These are phyloP conservation scores for Aspergillus cristatus DNA, from an alignment of 495 filamentous ascomycete species.

Conservation along the genomic window DNA sequence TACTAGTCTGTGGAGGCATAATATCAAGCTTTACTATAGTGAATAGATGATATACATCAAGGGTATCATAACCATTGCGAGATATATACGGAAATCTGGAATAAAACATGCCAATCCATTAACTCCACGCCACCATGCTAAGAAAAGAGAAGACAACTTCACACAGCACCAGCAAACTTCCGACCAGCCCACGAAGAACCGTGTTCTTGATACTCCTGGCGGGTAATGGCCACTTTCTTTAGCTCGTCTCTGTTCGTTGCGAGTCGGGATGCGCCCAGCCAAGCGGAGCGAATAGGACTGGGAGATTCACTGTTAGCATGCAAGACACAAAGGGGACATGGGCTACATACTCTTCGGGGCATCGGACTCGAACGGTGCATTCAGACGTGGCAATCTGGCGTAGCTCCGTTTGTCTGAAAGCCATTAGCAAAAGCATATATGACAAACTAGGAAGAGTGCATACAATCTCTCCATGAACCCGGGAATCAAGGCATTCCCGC, in stretches of 20 bases:
- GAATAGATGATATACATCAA: no score
- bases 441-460: slow-evolving; percentile 5
- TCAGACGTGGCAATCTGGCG: slow-evolving; percentile 65
- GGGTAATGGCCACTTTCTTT: slow-evolving; percentile 59
- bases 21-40: no score
- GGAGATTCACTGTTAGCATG: slow-evolving; percentile 4
- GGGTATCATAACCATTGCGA: slow-evolving; percentile 10
- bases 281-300: slow-evolving; percentile 69
- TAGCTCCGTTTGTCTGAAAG: slow-evolving; percentile 53
- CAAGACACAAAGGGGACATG: neutral
- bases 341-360: slow-evolving; percentile 51
- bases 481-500: slow-evolving; percentile 70
- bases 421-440: slow-evolving; percentile 4
- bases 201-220: slow-evolving; percentile 82
- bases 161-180: slow-evolving; percentile 48
- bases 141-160: no score
- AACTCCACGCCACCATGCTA: neutral
- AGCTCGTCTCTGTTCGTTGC: slow-evolving; percentile 57
- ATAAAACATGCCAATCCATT: neutral
- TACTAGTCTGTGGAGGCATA: no score
- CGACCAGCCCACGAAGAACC: slow-evolving; percentile 69
- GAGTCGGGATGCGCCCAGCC: slow-evolving; percentile 72
- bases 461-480: slow-evolving; percentile 77
- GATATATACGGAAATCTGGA: neutral
- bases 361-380: slow-evolving; percentile 63